A percentile compares a stretch with the other conserved stretches of the same genome.
Conservation (phyloP, 371 early-diverging fungal species). For the Encephalitozoon intestinalis region DNA sequence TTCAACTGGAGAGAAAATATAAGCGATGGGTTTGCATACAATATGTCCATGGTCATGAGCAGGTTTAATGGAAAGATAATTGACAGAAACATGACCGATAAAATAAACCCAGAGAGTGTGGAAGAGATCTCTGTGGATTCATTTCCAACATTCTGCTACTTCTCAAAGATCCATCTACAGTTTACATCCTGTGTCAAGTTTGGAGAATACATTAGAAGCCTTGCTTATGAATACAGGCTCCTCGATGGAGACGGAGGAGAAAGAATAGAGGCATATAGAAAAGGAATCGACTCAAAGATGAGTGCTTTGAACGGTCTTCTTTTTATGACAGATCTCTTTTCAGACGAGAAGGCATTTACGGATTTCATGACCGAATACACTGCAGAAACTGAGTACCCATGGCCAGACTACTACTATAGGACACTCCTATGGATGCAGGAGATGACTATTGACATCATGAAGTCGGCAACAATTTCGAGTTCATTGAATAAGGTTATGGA, state of each 20-base stretch:
- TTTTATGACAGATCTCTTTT: background rate
- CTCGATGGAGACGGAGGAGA: constrained; percentile 5
- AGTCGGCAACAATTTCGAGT: background rate
- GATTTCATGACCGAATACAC: constrained; percentile 22
- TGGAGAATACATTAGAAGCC: constrained; percentile 3
- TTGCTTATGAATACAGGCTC: background rate
- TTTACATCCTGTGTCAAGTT: background rate
- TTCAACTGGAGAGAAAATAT: constrained; percentile 22
- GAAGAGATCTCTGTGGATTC: constrained; percentile 1
- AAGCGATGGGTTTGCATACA: constrained; percentile 37
- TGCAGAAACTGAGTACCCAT: background rate
- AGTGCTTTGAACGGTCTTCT: constrained; percentile 2
- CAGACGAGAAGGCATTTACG: constrained; percentile 4
- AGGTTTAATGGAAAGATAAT: constrained; percentile 33
- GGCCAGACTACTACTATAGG: constrained; percentile 7
- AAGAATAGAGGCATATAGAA: constrained; percentile 3
- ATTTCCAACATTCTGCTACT: constrained; percentile 23
- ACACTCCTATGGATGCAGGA: constrained; percentile 20
- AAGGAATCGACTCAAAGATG: constrained; percentile 7
- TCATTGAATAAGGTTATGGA: background rate
- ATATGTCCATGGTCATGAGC: constrained; percentile 34
- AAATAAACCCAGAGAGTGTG: constrained; percentile 23
- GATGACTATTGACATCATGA: background rate
- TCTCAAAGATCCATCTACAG: constrained; percentile 9
- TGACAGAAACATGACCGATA: background rate